Percentiles rank a stretch among this genome's conserved stretches.
These are phyloP conservation scores for Effrenium voratum DNA, from an alignment of 73 alveolate species.

Conservation along the genomic window DNA sequence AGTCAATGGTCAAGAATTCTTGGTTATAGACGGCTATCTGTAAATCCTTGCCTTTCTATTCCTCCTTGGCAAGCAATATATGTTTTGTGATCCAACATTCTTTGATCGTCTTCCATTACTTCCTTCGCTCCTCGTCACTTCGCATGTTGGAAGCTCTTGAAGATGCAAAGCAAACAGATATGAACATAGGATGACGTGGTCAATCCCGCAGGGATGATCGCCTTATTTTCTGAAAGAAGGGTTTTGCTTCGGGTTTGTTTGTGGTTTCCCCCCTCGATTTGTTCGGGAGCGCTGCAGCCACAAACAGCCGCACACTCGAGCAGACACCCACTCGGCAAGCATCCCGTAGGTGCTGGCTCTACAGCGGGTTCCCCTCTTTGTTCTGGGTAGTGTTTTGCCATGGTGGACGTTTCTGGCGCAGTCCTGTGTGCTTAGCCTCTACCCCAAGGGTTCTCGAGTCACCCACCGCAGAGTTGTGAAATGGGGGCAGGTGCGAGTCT, in stretches of 20 bases:
- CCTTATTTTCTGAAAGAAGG: background rate
- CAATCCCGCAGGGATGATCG: background rate
- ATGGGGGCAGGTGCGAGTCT: no score
- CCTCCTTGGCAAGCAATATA: no score
- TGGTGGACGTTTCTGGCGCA: no score
- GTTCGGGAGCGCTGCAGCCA: background rate
- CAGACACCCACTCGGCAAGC: background rate
- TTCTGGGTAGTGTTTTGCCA: background rate
- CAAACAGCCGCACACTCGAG: background rate
- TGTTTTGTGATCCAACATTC: no score
- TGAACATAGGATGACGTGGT: no score
- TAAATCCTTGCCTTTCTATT: background rate
- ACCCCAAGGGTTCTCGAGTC: no score
- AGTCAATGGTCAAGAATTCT: constrained; percentile 68
- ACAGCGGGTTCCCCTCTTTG: background rate
- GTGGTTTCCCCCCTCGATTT: no score
- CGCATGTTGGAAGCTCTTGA: background rate
- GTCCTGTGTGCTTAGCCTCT: no score
- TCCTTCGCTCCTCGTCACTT: background rate
- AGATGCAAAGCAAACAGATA: no score
- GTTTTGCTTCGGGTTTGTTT: background rate
- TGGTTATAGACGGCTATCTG: constrained; percentile 68
- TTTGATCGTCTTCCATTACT: background rate
- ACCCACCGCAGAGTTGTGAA: no score
- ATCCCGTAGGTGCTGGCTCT: background rate